These are phyloP conservation scores for Hyaloscypha finlandica DNA, from an alignment of 495 filamentous ascomycete genomes.

Conservation along the genomic window DNA sequence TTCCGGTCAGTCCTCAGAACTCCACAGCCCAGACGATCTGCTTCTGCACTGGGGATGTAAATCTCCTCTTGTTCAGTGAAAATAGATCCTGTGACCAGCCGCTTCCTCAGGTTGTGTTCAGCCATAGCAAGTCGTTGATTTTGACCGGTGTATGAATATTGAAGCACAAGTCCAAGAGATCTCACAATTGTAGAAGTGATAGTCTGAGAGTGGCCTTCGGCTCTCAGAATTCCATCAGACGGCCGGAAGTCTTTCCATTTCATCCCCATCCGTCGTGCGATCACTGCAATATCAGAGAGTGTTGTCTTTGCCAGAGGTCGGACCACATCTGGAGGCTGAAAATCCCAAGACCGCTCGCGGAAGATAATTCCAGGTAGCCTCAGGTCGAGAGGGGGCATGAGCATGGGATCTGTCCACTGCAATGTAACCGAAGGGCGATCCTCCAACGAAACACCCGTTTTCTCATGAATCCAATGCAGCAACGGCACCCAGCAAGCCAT, in stretches of 20 bases:
- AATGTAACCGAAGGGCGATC: too few relatives aligned
- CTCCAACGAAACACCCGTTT: constrained; percentile 7
- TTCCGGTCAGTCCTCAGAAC: constrained; percentile 2
- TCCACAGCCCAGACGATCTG: constrained; percentile 23
- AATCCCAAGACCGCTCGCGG: constrained; percentile 38
- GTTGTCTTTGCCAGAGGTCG: constrained; percentile 35
- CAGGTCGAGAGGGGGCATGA: background rate
- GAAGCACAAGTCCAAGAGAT: constrained; percentile 36
- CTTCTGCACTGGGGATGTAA: constrained; percentile 15
- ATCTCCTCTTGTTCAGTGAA: constrained; percentile 20
- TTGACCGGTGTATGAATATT: constrained; percentile 27
- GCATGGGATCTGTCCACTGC: background rate
- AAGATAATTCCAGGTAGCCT: constrained; percentile 26
- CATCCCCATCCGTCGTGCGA: constrained; percentile 39
- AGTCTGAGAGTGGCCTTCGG: constrained; percentile 37
- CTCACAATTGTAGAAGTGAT: constrained; percentile 34
- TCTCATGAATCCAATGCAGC: constrained; percentile 23
- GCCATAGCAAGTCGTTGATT: constrained; percentile 1
- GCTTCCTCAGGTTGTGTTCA: constrained; percentile 15
- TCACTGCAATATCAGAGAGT: constrained; percentile 35
- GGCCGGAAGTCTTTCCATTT: constrained; percentile 38
- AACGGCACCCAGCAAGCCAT: constrained; percentile 26
- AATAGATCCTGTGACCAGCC: constrained; percentile 14
- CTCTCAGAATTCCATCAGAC: constrained; percentile 34
- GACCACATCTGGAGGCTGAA: constrained; percentile 38